Conservation (phyloP, 2,329 filamentous ascomycete species). For the Hypoxylon sp. region DNA sequence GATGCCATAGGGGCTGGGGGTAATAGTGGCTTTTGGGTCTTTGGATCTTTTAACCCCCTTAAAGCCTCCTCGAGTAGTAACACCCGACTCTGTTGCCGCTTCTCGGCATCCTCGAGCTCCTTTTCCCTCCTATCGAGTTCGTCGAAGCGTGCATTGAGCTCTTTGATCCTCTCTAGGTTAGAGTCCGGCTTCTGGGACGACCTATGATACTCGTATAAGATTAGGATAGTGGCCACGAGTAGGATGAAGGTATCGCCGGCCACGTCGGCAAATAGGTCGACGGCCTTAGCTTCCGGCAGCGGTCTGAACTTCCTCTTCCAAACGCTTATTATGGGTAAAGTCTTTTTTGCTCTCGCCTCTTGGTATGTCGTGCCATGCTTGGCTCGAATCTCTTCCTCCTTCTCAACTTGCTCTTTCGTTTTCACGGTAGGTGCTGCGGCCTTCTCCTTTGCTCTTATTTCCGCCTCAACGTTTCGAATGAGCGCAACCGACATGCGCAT, state of each 20-base stretch:
- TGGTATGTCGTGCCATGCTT: conserved; percentile 56
- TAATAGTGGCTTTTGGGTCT: conserved; percentile 66
- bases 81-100: conserved; percentile 59
- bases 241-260: conserved; percentile 73
- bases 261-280: conserved; percentile 75
- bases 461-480: conserved; percentile 68
- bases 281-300: conserved; percentile 73
- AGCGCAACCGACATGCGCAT: conserved; percentile 72
- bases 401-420: conserved; percentile 69
- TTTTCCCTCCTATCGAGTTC: conserved; percentile 63
- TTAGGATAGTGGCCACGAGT: conserved; percentile 65
- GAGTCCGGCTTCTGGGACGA: conserved; percentile 70
- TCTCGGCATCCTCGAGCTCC: conserved; percentile 63
- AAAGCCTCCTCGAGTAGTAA: conserved; percentile 66
- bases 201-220: conserved; percentile 72
- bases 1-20: conserved; percentile 51
- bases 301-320: conserved; percentile 73
- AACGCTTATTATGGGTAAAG: conserved; percentile 60
- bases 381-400: conserved; percentile 63
- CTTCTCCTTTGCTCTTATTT: conserved; percentile 69
- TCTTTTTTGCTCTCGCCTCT: conserved; percentile 44
- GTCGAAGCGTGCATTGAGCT: conserved; percentile 61
- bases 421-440: conserved; percentile 74
- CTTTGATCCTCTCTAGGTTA: conserved; percentile 65
- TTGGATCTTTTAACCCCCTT: conserved; percentile 64